Base-by-base conservation (phyloP, 2,329 filamentous ascomycete genomes). In the Fusarium austroafricanum region DNA sequence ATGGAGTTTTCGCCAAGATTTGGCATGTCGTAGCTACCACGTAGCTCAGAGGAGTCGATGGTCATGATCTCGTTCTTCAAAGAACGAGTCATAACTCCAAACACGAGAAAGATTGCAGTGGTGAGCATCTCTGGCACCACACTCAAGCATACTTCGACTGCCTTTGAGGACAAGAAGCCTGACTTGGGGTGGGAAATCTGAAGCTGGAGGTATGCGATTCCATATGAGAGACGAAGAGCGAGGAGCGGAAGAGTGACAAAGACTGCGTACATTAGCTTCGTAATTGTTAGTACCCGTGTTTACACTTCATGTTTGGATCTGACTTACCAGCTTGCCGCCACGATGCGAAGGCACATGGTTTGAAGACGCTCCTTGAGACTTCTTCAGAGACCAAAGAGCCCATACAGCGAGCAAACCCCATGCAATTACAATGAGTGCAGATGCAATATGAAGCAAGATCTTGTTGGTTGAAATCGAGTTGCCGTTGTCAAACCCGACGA, bases 341-440 rank as follows among this genome's bases (percentile, higher is more conserved):
- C 18, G 45, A 17, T 54, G 28, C 11, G 55, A 54, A 20, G 58
- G 29, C 5, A 40, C 23, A 3, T 8, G 17, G 6, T 15, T 20
- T 23, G 33, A 12, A n/a, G 17, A 35, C n/a, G 28, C 28, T 23
- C 17, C 15, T 14, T 21, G 18, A 20, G 55, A 40, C 8, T 61
- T 61, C 11, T 46, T 28, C 3, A 61, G 14, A 5, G 58, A 61
- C 58, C 58, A 61, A 12, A 61, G n/a, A 12, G 56, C 40, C 58
- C 58, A 61, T 2, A 40, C 8, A n/a, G 39, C 18, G 10, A 61
- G 56, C 4, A 40, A 14, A 3, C 18, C 10, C 58, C 58, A 61
- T n/a, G 58, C 55, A n/a, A 61, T 15, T 5, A 46, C 55, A 4
- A 61, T 45, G 14, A 61, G 46, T 26, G 38, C 58, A 20, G 39